Conservation (phyloP, 2,329 filamentous ascomycete genomes). For the Thermothelomyces thermophilus region DNA sequence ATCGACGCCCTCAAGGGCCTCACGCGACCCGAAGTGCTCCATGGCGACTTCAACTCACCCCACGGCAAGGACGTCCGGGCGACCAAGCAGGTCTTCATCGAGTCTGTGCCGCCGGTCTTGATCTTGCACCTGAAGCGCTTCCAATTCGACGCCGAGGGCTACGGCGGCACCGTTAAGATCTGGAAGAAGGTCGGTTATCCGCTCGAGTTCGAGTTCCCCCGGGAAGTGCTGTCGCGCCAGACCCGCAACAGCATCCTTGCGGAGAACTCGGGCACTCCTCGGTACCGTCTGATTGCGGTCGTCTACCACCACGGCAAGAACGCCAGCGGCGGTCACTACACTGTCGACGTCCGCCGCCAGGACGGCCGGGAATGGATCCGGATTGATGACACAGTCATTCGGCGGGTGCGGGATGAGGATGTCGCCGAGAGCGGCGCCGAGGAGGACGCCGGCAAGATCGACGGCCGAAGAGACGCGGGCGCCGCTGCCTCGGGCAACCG, state of each 20-base stretch:
- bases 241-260: slow-evolving; percentile 59
- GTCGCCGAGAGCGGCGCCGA: slow-evolving; percentile 81
- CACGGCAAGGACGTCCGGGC: slow-evolving; percentile 70
- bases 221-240: slow-evolving; percentile 75
- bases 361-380: slow-evolving; percentile 95
- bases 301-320: slow-evolving; percentile 98
- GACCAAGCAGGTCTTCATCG: slow-evolving; percentile 92
- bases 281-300: slow-evolving; percentile 80
- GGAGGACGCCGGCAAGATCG: slow-evolving; percentile 60
- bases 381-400: slow-evolving; percentile 87
- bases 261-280: slow-evolving; percentile 63
- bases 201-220: slow-evolving; percentile 86
- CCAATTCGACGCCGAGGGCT: slow-evolving; percentile 79
- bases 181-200: slow-evolving; percentile 98
- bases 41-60: slow-evolving; percentile 75
- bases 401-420: slow-evolving; percentile 77
- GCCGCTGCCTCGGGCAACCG: slow-evolving; percentile 53
- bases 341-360: slow-evolving; percentile 90
- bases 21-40: slow-evolving; percentile 75
- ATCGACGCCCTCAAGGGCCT: slow-evolving; percentile 81
- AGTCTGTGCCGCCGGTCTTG: slow-evolving; percentile 81
- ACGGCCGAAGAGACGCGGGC: slow-evolving; percentile 56
- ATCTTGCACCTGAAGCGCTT: slow-evolving; percentile 96
- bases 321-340: slow-evolving; percentile 93
- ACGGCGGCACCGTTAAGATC: slow-evolving; percentile 79